A percentile compares a stretch with the other conserved stretches of the same genome.
Conservation (phyloP, 2,329 filamentous ascomycete genomes). For the Calonectria leucothoes region DNA sequence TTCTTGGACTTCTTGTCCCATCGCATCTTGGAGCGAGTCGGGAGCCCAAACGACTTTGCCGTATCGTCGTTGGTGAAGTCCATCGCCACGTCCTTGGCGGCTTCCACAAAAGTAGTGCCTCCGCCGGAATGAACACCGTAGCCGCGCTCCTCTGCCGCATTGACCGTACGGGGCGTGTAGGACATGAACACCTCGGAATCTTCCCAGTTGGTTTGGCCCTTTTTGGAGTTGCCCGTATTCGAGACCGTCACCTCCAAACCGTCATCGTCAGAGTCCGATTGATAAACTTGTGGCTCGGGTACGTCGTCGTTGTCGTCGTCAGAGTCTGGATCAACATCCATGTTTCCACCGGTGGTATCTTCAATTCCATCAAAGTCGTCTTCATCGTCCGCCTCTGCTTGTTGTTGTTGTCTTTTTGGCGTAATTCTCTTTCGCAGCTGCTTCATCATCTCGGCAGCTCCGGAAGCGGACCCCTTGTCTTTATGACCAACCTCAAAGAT, state of each 20-base stretch:
- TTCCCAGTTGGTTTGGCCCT: constrained; percentile 74
- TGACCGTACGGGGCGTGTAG: constrained; percentile 85
- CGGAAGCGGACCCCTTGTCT: constrained; percentile 68
- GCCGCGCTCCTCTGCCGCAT: constrained; percentile 87
- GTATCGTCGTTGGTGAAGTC: constrained; percentile 92
- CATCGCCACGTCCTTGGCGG: constrained; percentile 89
- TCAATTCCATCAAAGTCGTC: constrained; percentile 46
- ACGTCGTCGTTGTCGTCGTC: constrained; percentile 50
- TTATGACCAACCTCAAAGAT: constrained; percentile 93
- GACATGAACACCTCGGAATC: constrained; percentile 97
- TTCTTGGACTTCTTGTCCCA: constrained; percentile 99
- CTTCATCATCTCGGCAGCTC: constrained; percentile 82
- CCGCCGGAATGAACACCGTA: constrained; percentile 92
- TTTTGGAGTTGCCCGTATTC: constrained; percentile 64
- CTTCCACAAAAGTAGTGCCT: constrained; percentile 83
- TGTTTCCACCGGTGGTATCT: constrained; percentile 49
- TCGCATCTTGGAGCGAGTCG: constrained; percentile 80
- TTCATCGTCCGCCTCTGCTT: constrained; percentile 53
- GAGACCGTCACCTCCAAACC: constrained; percentile 76
- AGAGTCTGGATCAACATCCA: constrained; percentile 38
- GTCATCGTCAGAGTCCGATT: constrained; percentile 66
- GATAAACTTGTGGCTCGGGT: constrained; percentile 58
- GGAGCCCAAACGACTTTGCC: constrained; percentile 81
- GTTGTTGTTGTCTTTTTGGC: constrained; percentile 61
- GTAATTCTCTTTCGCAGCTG: constrained; percentile 77